phyloP scores from a whole-genome alignment of 2,329 filamentous ascomycete species.

The Monosporascus sp. region DNA sequence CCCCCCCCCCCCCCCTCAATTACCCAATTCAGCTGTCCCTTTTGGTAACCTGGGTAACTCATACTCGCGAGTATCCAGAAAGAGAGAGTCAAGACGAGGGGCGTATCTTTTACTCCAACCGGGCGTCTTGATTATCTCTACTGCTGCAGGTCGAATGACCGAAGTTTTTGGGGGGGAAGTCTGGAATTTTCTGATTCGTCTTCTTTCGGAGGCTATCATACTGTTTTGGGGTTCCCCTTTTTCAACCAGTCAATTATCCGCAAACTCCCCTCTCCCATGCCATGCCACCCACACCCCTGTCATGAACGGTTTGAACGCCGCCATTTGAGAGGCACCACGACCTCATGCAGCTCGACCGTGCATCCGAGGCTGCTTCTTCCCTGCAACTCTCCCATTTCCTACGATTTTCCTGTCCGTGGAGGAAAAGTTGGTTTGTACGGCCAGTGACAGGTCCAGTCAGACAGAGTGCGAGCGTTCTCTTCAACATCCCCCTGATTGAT shows the following conservation, averaged over 20 bases:
- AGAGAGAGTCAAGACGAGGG: too few relatives aligned
- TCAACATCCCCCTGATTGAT: neutral
- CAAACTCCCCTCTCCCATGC: neutral
- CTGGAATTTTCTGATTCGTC: neutral
- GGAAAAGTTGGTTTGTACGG: neutral
- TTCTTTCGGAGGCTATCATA: neutral
- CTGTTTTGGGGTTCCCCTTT: neutral
- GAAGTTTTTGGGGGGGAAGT: neutral
- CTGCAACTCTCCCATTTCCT: neutral
- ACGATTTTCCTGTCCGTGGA: neutral
- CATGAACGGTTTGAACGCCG: neutral
- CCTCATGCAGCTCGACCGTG: slow-evolving; percentile 15
- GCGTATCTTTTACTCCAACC: neutral
- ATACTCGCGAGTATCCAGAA: too few relatives aligned
- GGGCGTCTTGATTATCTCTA: neutral
- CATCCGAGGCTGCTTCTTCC: slow-evolving; percentile 7
- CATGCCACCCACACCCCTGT: neutral
- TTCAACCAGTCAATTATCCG: neutral
- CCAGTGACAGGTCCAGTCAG: neutral
- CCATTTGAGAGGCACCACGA: slow-evolving; percentile 25
- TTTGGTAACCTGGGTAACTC: too few relatives aligned
- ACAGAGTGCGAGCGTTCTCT: neutral
- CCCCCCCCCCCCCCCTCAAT: too few relatives aligned
- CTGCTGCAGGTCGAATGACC: neutral
- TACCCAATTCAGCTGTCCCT: too few relatives aligned